Conservation (phyloP, 2,329 filamentous ascomycete species). For the Penicillium psychrosexuale region DNA sequence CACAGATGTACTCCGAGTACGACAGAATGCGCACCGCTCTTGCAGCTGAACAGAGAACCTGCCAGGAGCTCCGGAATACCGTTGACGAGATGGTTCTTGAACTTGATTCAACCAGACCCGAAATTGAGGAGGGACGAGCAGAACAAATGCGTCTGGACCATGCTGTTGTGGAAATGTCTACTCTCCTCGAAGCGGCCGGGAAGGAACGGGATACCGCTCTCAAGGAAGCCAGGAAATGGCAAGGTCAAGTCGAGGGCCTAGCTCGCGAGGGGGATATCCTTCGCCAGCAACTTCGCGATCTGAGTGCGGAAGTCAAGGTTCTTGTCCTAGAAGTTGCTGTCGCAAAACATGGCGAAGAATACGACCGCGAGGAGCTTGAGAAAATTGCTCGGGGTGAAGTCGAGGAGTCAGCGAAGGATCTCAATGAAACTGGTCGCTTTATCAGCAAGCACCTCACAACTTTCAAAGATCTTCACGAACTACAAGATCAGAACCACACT, state of each 20-base stretch:
- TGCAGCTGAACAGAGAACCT: slow-evolving; percentile 69
- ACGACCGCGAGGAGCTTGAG: slow-evolving; percentile 73
- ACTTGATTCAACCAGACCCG: slow-evolving; percentile 80
- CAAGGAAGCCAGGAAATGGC: slow-evolving; percentile 74
- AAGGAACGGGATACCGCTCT: slow-evolving; percentile 75
- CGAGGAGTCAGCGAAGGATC: slow-evolving; percentile 66
- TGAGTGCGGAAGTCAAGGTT: slow-evolving; percentile 86
- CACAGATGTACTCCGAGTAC: slow-evolving; percentile 63
- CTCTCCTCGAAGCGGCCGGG: slow-evolving; percentile 76
- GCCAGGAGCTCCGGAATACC: slow-evolving; percentile 69
- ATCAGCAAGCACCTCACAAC: slow-evolving; percentile 87
- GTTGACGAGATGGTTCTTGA: slow-evolving; percentile 83
- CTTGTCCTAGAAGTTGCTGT: slow-evolving; percentile 83
- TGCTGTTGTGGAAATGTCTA: slow-evolving; percentile 80
- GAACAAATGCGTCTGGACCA: slow-evolving; percentile 77
- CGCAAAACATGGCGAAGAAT: slow-evolving; percentile 69
- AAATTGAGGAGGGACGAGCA: slow-evolving; percentile 77
- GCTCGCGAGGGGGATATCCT: slow-evolving; percentile 70
- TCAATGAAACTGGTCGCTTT: slow-evolving; percentile 81
- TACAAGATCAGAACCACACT: slow-evolving; percentile 85
- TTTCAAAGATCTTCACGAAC: slow-evolving; percentile 78
- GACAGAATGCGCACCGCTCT: slow-evolving; percentile 65
- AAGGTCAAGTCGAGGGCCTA: slow-evolving; percentile 64
- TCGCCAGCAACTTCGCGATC: slow-evolving; percentile 80
- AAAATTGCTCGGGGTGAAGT: slow-evolving; percentile 74